These are phyloP conservation scores for Nannochloris sp. DNA, from an alignment of 139 green algal species.

Conservation along the genomic window DNA sequence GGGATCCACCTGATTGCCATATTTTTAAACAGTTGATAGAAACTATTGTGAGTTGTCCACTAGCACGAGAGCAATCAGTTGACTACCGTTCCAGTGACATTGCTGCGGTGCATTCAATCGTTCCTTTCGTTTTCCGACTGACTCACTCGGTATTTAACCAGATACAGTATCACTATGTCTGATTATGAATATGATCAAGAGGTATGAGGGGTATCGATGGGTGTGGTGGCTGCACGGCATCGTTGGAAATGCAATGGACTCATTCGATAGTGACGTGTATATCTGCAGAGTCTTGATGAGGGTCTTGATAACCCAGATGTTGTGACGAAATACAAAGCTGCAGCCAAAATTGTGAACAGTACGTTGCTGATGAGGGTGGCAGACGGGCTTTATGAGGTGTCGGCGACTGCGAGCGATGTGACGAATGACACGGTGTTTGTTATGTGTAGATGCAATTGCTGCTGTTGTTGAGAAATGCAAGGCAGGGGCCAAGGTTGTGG, in stretches of 20 bases:
- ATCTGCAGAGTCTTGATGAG: neutral
- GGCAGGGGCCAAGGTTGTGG: conserved; percentile 82
- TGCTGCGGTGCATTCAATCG: no score
- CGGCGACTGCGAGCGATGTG: no score
- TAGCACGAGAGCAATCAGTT: no score
- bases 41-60: no score
- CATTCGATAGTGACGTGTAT: neutral
- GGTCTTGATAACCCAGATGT: conserved; percentile 70
- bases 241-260: neutral
- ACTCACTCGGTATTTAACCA: no score
- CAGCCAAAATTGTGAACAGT: conserved; percentile 95
- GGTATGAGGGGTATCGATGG: neutral
- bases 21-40: no score
- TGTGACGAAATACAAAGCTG: conserved; percentile 98
- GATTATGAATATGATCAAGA: conserved; percentile 1
- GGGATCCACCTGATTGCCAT: no score
- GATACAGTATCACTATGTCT: neutral
- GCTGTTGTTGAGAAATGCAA: conserved; percentile 60
- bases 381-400: neutral
- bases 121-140: no score
- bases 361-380: conserved; percentile 21
- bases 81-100: no score
- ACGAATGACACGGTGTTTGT: neutral
- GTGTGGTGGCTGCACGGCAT: neutral
- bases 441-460: conserved; percentile 67